Conservation (phyloP, 495 filamentous ascomycete genomes). For the Chlorociboria aeruginascens region DNA sequence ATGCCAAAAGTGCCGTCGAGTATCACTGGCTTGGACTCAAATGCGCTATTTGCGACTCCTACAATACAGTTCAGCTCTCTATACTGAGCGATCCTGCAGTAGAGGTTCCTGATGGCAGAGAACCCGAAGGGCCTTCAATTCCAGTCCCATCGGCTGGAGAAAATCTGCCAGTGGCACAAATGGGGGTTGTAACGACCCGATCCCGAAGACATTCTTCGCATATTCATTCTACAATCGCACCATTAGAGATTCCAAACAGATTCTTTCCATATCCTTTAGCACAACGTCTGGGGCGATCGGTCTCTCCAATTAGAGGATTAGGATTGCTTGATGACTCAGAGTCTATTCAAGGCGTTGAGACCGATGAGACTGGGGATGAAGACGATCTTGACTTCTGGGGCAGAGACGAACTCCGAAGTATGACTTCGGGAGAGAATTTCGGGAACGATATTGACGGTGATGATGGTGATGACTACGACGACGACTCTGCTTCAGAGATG, state of each 20-base stretch:
- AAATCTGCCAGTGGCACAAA: background rate
- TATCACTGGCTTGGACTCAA: conserved; percentile 95
- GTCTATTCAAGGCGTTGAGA: conserved; percentile 24
- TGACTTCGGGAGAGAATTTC: conserved; percentile 23
- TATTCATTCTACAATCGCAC: conserved; percentile 28
- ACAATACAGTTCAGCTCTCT: conserved; percentile 68
- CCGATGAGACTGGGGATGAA: conserved; percentile 30
- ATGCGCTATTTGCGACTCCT: conserved; percentile 73
- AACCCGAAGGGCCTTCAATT: conserved; percentile 3
- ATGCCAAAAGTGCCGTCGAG: conserved; percentile 65
- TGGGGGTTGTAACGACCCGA: conserved; percentile 11
- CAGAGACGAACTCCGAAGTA: conserved; percentile 25
- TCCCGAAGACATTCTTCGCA: conserved; percentile 27
- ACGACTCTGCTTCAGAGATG: conserved; percentile 21
- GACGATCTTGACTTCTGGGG: conserved; percentile 53
- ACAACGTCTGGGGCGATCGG: conserved; percentile 25
- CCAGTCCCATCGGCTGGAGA: conserved; percentile 2
- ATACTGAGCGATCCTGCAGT: conserved; percentile 27
- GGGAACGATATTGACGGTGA: conserved; percentile 39
- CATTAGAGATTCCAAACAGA: conserved; percentile 25
- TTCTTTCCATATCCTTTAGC: conserved; percentile 17
- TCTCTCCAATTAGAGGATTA: conserved; percentile 22
- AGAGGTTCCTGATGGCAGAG: conserved; percentile 12
- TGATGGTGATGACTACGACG: conserved; percentile 23
- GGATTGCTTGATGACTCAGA: conserved; percentile 5